These are phyloP conservation scores for Solanum chiquidenum DNA, from an alignment of 257 asterid species.

Conservation along the genomic window DNA sequence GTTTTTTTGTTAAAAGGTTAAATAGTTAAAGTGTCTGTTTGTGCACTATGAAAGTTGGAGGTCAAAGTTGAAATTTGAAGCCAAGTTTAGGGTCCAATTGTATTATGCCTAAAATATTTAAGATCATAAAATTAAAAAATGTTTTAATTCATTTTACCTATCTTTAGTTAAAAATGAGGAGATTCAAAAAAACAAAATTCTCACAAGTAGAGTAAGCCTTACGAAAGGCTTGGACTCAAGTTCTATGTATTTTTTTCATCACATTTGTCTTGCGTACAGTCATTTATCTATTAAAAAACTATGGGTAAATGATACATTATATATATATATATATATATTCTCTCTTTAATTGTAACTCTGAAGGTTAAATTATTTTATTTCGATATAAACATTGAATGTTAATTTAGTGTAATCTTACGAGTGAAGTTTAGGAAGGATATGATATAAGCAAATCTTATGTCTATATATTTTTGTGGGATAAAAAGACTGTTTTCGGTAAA, in stretches of 20 bases:
- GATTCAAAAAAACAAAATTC: too few relatives aligned
- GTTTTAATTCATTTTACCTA: neutral
- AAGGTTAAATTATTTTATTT: neutral
- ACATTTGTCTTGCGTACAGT: neutral
- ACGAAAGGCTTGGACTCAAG: neutral
- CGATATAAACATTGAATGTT: neutral
- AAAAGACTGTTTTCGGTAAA: rapidly evolving
- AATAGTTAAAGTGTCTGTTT: too few relatives aligned
- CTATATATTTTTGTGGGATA: neutral
- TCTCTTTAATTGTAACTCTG: neutral
- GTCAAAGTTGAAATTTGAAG: too few relatives aligned
- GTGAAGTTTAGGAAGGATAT: neutral
- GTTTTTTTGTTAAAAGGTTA: too few relatives aligned
- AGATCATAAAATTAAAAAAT: neutral
- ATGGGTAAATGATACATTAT: neutral
- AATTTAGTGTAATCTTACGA: neutral
- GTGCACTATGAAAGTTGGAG: too few relatives aligned
- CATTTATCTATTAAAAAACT: neutral
- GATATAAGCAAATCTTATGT: neutral
- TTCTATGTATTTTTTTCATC: neutral
- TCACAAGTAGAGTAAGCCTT: neutral
- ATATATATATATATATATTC: neutral
- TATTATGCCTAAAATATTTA: neutral
- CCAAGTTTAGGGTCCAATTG: too few relatives aligned
- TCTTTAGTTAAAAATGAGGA: neutral